Conservation (phyloP, 2,329 filamentous ascomycete genomes). For the Alternaria arbusti region DNA sequence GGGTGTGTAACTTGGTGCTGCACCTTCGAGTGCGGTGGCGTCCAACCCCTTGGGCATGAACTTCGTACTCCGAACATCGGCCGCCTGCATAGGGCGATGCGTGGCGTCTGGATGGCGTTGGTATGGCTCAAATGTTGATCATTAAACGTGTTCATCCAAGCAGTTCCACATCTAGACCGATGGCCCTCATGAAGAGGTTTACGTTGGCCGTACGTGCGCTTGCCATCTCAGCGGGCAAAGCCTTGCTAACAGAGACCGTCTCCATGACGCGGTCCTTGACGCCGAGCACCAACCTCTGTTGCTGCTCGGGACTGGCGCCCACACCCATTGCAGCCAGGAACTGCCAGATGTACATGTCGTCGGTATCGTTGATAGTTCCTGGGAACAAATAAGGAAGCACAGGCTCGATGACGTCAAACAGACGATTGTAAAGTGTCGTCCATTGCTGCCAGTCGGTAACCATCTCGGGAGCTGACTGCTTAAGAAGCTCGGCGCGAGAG, state of each 20-base stretch:
- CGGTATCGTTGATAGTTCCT: constrained; percentile 83
- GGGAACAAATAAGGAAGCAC: constrained; percentile 87
- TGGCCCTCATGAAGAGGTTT: constrained; percentile 97
- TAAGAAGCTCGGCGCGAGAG: constrained; percentile 90
- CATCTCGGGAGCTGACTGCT: constrained; percentile 73
- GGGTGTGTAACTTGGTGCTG: not conserved
- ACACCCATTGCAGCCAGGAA: constrained; percentile 95
- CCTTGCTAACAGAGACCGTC: constrained; percentile 87
- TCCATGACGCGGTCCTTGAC: constrained; percentile 99
- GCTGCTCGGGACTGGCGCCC: constrained; percentile 90
- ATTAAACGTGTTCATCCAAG: constrained; percentile 58
- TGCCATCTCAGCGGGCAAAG: constrained; percentile 84
- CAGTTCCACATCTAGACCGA: constrained; percentile 93
- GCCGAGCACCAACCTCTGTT: constrained; percentile 89
- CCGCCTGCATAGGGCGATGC: not conserved
- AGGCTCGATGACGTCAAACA: constrained; percentile 88
- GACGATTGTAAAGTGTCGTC: constrained; percentile 79
- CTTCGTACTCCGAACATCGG: not conserved
- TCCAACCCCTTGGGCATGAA: not conserved
- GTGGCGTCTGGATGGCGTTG: not conserved
- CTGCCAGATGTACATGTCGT: constrained; percentile 98
- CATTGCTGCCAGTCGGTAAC: constrained; percentile 77
- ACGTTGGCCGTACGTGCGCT: constrained; percentile 86
- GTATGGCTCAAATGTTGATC: constrained; percentile 2
- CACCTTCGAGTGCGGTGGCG: not conserved